Evolutionary conservation across 345 rosid genomes (phyloP).

Genomic region (Murraya koenigii): DNA sequence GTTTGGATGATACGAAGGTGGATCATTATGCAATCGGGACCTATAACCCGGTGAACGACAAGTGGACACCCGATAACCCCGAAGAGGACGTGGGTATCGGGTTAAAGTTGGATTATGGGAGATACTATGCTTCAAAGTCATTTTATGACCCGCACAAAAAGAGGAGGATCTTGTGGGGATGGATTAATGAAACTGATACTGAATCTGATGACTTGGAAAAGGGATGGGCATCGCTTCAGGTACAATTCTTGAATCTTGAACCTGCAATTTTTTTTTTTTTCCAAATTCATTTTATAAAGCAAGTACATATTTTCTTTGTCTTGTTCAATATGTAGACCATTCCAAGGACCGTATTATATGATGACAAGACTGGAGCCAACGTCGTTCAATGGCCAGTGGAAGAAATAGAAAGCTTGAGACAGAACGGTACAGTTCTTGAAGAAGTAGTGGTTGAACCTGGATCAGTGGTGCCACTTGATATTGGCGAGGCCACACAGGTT

Average conservation of each 20-base stretch:
- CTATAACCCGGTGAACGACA: slow-evolving; percentile 51
- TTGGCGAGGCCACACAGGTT: slow-evolving; percentile 66
- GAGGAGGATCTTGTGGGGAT: slow-evolving; percentile 87
- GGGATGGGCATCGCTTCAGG: slow-evolving; percentile 99
- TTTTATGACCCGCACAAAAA: slow-evolving; percentile 67
- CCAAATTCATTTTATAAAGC: not conserved
- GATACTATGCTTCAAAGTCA: slow-evolving; percentile 86
- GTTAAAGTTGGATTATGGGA: slow-evolving; percentile 71
- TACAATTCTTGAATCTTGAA: slow-evolving; percentile 14
- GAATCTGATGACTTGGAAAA: slow-evolving; percentile 62
- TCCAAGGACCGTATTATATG: slow-evolving; percentile 67
- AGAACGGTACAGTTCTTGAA: slow-evolving; percentile 42
- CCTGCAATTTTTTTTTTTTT: not conserved
- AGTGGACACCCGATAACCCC: slow-evolving; percentile 86
- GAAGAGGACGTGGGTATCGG: slow-evolving; percentile 79
- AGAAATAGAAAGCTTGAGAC: slow-evolving; percentile 74
- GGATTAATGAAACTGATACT: slow-evolving; percentile 92
- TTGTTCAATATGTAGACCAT: slow-evolving; percentile 40
- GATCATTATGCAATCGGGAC: slow-evolving; percentile 84
- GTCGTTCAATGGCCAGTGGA: slow-evolving; percentile 87
- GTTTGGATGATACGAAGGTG: slow-evolving; percentile 68
- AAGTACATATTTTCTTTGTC: not conserved
- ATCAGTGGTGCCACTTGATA: slow-evolving; percentile 48
- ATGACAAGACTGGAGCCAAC: slow-evolving; percentile 61
- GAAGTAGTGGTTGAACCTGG: slow-evolving; percentile 56